Evolutionary conservation across 202 grass and related monocot genomes (phyloP), one percentile per base, ranked within the genome.

Genomic region (Alloteropsis angusta): DNA sequence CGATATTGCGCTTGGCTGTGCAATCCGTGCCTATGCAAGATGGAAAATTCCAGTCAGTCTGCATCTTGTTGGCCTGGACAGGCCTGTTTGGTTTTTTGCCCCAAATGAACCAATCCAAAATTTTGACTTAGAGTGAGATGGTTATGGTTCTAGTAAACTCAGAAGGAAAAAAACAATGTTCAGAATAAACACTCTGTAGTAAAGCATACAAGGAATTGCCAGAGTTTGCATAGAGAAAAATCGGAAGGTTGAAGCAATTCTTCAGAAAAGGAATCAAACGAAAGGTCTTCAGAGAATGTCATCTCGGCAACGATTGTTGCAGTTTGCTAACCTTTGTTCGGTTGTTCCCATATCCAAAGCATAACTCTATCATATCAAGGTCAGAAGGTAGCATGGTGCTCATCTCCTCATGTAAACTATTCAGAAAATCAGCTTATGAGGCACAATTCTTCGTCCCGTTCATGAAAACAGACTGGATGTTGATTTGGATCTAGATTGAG

Each of bases 21-120:
- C 87, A 88, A 47, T 90, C 87, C 63, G 85, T 90, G 28, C 91
- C 91, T 93, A 41, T 38, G 63, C 16, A 68, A n/a, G 14, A 52
- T 82, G 49, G 17, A 42, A 38, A 1, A 77, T 61, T 57, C 44
- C 36, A 80, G 48, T 73, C 15, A 46, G 15, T 42, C n/a, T 50
- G 4, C 72, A 61, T 4, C 9, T 67, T 12, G 7, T 32, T 71
- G 68, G 28, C 17, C 1, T 11, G 9, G 26, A 9, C 0, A 35
- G 14, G 43, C 23, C 6, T 48, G 45, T 69, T 32, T 65, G 35
- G 58, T 65, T 69, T n/a, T 63, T 2, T 8, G 19, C 13, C 65
- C 22, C 3, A 68, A 30, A 28, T 47, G 15, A 48, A n/a, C 32
- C 34, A 37, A 38, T 18, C 16, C 34, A 63, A 37, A 37, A n/a